Evolutionary conservation across 2,329 filamentous ascomycete genomes (phyloP), one percentile per base, ranked within the genome.

Genomic region (Botrytis pseudocinerea): DNA sequence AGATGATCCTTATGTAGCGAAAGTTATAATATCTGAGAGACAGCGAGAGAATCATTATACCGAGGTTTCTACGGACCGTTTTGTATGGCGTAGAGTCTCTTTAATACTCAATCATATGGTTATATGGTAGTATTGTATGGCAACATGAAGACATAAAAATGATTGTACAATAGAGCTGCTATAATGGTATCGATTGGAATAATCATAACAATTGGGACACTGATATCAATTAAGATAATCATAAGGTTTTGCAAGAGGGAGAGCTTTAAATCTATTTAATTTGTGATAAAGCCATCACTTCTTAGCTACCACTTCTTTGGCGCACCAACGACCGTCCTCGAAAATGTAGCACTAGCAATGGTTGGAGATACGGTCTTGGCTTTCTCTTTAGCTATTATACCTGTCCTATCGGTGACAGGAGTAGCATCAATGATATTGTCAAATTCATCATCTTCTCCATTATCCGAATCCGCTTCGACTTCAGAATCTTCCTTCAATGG

Each of bases 401-500:
- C 95, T 20, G 92, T 93, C 71, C 92, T 89, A 81, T 98, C 95
- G 0, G 95, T 98, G 28, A 97, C 89, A 0, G 94, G 94, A 4
- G 93, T 95, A 0, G 96, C 95, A 78, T 95, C 90, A 80, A 98
- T 97, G 82, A 99, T 97, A 77, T 92, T 92, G 80, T 98, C 95
- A 80, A 98, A 97, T 68, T 94, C 92, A 64, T 92, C 92, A 71
- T 96, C 92, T 65, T 81, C 79, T 44, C 84, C 87, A 72, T 92
- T 88, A 75, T 94, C 92, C 5, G 91, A 93, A 74, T 92, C 92
- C 1, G 92, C 90, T 79, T 92, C 89, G 4, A 88, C 88, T 70
- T 93, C 90, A 0, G 89, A 89, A 73, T 93, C 91, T 1, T 87
- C 85, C 48, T 86, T 85, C 71, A 86, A 78, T 25, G 82, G 82